Base-by-base conservation (phyloP, 75 land plant genomes). In the Cunninghamia lanceolata region DNA sequence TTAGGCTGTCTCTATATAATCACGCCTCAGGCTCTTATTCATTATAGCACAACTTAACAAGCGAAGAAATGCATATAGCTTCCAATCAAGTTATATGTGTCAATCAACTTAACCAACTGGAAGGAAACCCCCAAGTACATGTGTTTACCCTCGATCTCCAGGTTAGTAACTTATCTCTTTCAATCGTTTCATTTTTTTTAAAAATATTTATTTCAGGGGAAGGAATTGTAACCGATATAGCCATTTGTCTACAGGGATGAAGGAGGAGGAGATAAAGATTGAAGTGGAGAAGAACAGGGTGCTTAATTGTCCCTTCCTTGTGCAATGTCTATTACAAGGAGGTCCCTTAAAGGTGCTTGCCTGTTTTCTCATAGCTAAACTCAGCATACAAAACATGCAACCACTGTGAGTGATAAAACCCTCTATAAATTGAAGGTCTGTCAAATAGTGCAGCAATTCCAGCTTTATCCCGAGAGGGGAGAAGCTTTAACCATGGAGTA, bases 401-500 rank as follows among this genome's bases (percentile, higher is more conserved):
- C n/a, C 93, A 86, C 74, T 95, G 95, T 21, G 99, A 98, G 74
- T 98, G 97, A 89, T 96, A 98, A 81, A 84, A 90, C 15, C 94
- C 98, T 56, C 86, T 91, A 83, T 98, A 96, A 19, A 98, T 94
- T 36, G 96, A 93, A 46, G 99, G 99, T n/a, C 99, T 88, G 83
- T 98, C 99, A 87, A 98, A 77, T 34, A 98, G 90, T 39, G 91
- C 87, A 82, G 99, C 90, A 77, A 98, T 86, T 42, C 99, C 99
- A 80, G 96, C 93, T 89, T 95, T 96, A 82, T 98, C 99, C 75
- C 98, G 89, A 84, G 99, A 98, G 74, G 99, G 99, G 42, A 98
- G 93, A 71, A 97, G 90, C 91, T 97, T 98, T 82, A 98, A 88
- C 99, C 99, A 98, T 0, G 99, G 99, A 40, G 99, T 97, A 19